Evolutionary conservation across 139 green algal genomes (phyloP), one percentile per base, ranked within the genome.

Genomic region (Coccomyxa sp.): DNA sequence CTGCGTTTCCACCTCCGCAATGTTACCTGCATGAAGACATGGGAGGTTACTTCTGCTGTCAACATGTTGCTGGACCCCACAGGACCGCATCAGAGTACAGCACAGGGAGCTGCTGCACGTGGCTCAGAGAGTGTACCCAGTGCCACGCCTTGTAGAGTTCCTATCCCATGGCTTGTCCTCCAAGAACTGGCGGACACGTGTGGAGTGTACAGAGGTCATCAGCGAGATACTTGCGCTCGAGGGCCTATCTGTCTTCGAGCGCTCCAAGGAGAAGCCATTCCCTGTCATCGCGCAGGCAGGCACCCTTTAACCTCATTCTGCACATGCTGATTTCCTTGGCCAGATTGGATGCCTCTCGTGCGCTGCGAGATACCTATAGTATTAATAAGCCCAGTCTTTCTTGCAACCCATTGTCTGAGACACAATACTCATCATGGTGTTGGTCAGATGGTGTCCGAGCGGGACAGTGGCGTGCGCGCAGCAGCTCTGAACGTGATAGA

Each of bases 141-240:
- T 90, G 12, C 51, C 74, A 25, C 76, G 83, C 38, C 77, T 92
- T 14, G 30, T 91, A 10, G 90, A 92, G 11, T 82, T 83, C 79
- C 67, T 93, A 63, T 75, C 90, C 32, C 90, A 95, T 38, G 95
- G 94, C 58, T 81, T 98, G 38, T 82, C 87, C 38, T 96, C 93
- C 81, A 98, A 98, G 88, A 98, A 96, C 88, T 96, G 94, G 84
- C 93, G 95, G 79, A 98, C 95, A 3, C 92, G 93, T 31, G 88
- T 97, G 57, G 92, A 95, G 79, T 97, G 92, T 85, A 86, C 92
- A 32, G 97, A 99, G 82, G 67, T 78, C n/a, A 38, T 88, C 31
- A 78, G 67, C 9, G 85, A 85, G 38, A 76, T 88, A 14, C 68
- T 88, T 11, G 57, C 75, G 27, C 75, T 83, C 67, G 81, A 88